phyloP scores from a whole-genome alignment of 2,329 filamentous ascomycete species.

The Penicillium sp. region DNA sequence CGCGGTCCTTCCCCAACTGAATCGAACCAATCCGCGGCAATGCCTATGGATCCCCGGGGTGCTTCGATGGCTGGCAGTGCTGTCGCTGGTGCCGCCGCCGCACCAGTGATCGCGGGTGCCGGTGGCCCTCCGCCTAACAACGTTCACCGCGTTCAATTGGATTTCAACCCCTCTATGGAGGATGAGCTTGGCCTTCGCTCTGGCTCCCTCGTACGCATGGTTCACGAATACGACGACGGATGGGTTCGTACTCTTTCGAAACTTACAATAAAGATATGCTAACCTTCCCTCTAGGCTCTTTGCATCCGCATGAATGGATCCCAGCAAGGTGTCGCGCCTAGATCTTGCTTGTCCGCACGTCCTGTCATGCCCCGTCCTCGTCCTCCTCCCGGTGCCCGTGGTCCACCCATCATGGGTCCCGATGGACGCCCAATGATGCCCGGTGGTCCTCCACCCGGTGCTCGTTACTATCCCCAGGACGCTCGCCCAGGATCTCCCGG shows the following conservation, averaged over 20 bases:
- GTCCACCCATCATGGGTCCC: slow-evolving; percentile 38
- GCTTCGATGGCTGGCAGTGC: slow-evolving; percentile 12
- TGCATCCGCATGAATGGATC: slow-evolving; percentile 89
- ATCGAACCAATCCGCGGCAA: slow-evolving; percentile 22
- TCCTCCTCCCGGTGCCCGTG: slow-evolving; percentile 36
- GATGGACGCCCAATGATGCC: slow-evolving; percentile 33
- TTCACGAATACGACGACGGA: slow-evolving; percentile 97
- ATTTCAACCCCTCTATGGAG: slow-evolving; percentile 89
- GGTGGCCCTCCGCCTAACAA: slow-evolving; percentile 53
- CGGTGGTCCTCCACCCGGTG: slow-evolving; percentile 32
- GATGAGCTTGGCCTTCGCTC: slow-evolving; percentile 83
- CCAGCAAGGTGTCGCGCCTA: slow-evolving; percentile 87
- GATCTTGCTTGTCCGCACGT: slow-evolving; percentile 88
- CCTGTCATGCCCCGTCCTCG: slow-evolving; percentile 80
- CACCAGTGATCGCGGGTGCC: slow-evolving; percentile 15
- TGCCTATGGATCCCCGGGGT: slow-evolving; percentile 25
- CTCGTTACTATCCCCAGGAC: slow-evolving; percentile 37
- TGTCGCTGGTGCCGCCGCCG: slow-evolving; percentile 7
- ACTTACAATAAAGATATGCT: not conserved
- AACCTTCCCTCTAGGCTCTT: slow-evolving; percentile 65
- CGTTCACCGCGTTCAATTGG: slow-evolving; percentile 90
- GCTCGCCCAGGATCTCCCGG: slow-evolving; percentile 50
- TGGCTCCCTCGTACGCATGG: slow-evolving; percentile 81
- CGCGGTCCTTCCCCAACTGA: slow-evolving; percentile 24
- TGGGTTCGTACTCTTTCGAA: slow-evolving; percentile 70